Percentiles rank a stretch among this genome's conserved stretches.
Evolutionary conservation across 2,329 filamentous ascomycete species (phyloP).

Genomic region (Sclerotinia borealis): DNA sequence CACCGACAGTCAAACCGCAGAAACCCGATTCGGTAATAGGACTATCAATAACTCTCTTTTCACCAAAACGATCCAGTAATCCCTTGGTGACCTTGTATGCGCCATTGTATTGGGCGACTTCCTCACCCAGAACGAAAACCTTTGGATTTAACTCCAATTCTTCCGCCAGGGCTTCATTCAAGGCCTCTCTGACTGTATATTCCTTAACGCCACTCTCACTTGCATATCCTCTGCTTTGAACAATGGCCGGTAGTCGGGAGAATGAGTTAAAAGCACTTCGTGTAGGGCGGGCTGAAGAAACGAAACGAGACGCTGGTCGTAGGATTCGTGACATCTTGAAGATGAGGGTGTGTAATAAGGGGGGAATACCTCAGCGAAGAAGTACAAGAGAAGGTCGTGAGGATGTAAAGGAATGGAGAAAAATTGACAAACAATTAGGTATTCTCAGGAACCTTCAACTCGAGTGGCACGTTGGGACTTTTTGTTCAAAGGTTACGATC

Average conservation of each 20-base stretch:
- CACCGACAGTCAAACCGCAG: slow-evolving; percentile 85
- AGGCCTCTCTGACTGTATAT: slow-evolving; percentile 91
- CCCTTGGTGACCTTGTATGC: slow-evolving; percentile 99
- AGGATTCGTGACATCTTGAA: slow-evolving; percentile 47
- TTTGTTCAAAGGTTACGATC: slow-evolving; percentile 12
- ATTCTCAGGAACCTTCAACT: slow-evolving; percentile 10
- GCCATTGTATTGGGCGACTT: slow-evolving; percentile 99
- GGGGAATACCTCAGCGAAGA: slow-evolving; percentile 2
- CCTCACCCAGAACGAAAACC: slow-evolving; percentile 94
- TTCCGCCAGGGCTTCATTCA: slow-evolving; percentile 97
- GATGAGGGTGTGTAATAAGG: neutral
- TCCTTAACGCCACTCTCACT: slow-evolving; percentile 63
- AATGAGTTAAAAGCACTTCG: slow-evolving; percentile 47
- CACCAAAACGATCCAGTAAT: slow-evolving; percentile 91
- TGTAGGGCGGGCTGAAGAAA: slow-evolving; percentile 44
- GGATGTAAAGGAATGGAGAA: neutral
- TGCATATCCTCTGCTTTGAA: slow-evolving; percentile 32
- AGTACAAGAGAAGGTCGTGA: slow-evolving; percentile 1
- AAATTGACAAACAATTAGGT: neutral
- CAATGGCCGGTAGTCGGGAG: slow-evolving; percentile 30
- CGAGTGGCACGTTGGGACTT: slow-evolving; percentile 14
- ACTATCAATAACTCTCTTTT: slow-evolving; percentile 95
- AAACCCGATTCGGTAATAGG: slow-evolving; percentile 98
- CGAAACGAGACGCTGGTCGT: slow-evolving; percentile 56
- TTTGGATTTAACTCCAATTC: slow-evolving; percentile 92